These are phyloP conservation scores for Pseudogymnoascus sp. DNA, from an alignment of 2,329 filamentous ascomycete species.

Conservation along the genomic window DNA sequence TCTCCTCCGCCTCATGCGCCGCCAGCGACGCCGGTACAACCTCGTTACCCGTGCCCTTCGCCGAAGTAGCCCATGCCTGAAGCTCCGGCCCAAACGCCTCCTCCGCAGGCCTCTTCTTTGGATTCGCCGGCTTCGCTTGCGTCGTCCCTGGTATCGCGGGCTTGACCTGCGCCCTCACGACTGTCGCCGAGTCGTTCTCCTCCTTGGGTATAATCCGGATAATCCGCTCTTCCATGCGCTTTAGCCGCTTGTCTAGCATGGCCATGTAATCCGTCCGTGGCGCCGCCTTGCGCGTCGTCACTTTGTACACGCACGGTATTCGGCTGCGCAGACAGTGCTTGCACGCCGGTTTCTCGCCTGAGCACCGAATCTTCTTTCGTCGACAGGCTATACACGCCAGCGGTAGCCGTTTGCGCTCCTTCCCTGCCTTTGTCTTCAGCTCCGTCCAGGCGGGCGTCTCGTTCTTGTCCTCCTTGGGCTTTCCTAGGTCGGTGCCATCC, in stretches of 20 bases:
- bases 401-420: slow-evolving; percentile 86
- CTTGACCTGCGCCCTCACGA: slow-evolving; percentile 77
- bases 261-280: slow-evolving; percentile 98
- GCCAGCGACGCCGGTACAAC: slow-evolving; percentile 45
- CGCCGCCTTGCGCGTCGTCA: slow-evolving; percentile 86
- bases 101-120: slow-evolving; percentile 74
- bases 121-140: slow-evolving; percentile 41
- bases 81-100: slow-evolving; percentile 80
- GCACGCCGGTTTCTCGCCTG: slow-evolving; percentile 93
- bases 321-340: slow-evolving; percentile 90
- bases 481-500: slow-evolving; percentile 46
- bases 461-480: slow-evolving; percentile 46
- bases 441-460: slow-evolving; percentile 66
- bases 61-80: slow-evolving; percentile 67
- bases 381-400: slow-evolving; percentile 93
- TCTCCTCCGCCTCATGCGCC: slow-evolving; percentile 62
- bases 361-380: slow-evolving; percentile 95
- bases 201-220: slow-evolving; percentile 91
- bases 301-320: slow-evolving; percentile 95
- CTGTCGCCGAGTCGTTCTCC: slow-evolving; percentile 59
- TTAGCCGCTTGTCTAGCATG: slow-evolving; percentile 92
- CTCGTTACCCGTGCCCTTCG: slow-evolving; percentile 41
- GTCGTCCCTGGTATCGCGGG: slow-evolving; percentile 57
- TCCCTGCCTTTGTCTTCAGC: slow-evolving; percentile 84
- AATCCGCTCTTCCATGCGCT: slow-evolving; percentile 95